Evolutionary conservation across 2,329 filamentous ascomycete genomes (phyloP).

Genomic region (Trichoderma polysporum): DNA sequence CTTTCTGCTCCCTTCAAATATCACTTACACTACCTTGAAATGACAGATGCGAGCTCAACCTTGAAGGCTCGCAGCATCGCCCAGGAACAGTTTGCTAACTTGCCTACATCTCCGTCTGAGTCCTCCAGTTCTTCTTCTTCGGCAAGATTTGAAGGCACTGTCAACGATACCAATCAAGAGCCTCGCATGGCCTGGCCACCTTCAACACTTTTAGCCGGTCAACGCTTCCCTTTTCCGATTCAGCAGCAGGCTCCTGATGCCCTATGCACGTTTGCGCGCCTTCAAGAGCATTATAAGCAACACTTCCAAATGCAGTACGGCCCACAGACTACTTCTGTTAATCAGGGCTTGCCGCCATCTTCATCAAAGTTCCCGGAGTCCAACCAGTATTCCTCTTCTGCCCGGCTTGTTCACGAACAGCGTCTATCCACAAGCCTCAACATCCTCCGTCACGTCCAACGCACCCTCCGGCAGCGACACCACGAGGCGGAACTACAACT

Average conservation of each 20-base stretch:
- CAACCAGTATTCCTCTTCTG: background rate
- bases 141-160: background rate
- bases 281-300: background rate
- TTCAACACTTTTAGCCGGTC: background rate
- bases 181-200: slow-evolving; percentile 6
- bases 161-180: background rate
- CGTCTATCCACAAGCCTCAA: slow-evolving; percentile 11
- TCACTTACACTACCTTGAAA: background rate
- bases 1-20: background rate
- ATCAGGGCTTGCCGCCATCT: background rate
- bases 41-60: background rate
- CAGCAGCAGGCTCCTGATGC: background rate
- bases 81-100: background rate
- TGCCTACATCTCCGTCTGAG: background rate
- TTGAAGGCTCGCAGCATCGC: background rate
- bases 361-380: background rate
- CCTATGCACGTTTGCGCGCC: background rate
- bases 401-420: background rate
- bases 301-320: background rate
- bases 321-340: background rate
- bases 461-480: background rate
- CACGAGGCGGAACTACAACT: background rate
- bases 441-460: background rate
- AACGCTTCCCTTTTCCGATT: background rate
- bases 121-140: background rate